Conservation (phyloP, 805 yeast species). For the Jamesozyma spencerorum region DNA sequence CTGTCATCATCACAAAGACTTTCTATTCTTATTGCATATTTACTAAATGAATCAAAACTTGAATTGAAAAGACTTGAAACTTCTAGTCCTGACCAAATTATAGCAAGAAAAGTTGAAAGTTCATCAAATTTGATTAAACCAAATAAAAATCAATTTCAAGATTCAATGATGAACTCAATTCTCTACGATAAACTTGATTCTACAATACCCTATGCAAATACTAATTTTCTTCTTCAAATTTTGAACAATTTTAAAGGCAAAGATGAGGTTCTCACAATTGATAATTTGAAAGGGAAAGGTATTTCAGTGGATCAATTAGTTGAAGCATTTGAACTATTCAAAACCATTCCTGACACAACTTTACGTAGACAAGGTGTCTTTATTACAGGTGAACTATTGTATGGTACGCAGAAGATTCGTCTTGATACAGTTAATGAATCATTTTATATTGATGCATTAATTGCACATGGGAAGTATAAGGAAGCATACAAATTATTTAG, state of each 20-base stretch:
- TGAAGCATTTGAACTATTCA: constrained; percentile 34
- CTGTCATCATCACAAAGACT: constrained; percentile 4
- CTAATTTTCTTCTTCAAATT: constrained; percentile 16
- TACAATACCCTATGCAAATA: constrained; percentile 8
- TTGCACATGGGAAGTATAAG: constrained; percentile 26
- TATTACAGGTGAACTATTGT: constrained; percentile 37
- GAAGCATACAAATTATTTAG: constrained; percentile 34
- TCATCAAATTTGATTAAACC: constrained; percentile 1
- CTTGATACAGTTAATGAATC: constrained; percentile 45
- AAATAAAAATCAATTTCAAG: neutral
- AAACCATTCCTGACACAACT: constrained; percentile 30
- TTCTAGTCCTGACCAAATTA: constrained; percentile 8
- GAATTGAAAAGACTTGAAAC: constrained; percentile 17
- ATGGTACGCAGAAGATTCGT: constrained; percentile 33
- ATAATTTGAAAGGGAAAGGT: constrained; percentile 6
- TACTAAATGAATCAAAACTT: constrained; percentile 17
- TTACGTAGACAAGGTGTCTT: constrained; percentile 30
- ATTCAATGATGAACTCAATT: neutral
- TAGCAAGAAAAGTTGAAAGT: constrained; percentile 2
- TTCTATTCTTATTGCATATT: constrained; percentile 12
- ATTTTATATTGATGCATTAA: constrained; percentile 38
- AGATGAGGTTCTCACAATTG: too few relatives aligned
- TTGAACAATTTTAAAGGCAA: constrained; percentile 11
- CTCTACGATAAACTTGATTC: neutral
- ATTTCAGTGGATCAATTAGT: constrained; percentile 29